Evolutionary conservation across 2,329 filamentous ascomycete species (phyloP).

Genomic region (Xylariaceae sp.): DNA sequence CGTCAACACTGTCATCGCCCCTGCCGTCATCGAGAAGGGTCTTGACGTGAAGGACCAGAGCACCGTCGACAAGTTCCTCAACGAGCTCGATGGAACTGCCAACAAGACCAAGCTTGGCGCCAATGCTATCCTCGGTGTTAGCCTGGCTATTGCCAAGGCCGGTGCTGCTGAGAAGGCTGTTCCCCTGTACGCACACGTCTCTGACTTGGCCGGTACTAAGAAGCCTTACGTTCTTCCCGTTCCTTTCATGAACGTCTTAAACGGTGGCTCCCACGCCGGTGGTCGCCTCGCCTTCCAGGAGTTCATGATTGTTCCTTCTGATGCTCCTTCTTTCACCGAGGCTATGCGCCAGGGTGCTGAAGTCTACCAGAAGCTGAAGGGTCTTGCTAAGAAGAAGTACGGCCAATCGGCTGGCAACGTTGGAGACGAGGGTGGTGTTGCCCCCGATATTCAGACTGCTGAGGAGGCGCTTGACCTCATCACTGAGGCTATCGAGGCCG

Average conservation of each 20-base stretch:
- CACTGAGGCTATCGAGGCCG: constrained; percentile 87
- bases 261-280: constrained; percentile 93
- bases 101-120: constrained; percentile 88
- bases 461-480: constrained; percentile 98
- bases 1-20: constrained; percentile 78
- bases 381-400: constrained; percentile 98
- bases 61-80: constrained; percentile 80
- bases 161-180: constrained; percentile 86
- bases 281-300: constrained; percentile 93
- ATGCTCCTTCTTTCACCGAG: constrained; percentile 89
- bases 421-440: constrained; percentile 98
- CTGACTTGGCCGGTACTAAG: constrained; percentile 84
- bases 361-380: constrained; percentile 98
- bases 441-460: constrained; percentile 95
- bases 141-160: constrained; percentile 81
- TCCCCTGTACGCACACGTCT: constrained; percentile 84
- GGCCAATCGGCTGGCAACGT: constrained; percentile 98
- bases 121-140: constrained; percentile 86
- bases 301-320: constrained; percentile 90
- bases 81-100: constrained; percentile 76
- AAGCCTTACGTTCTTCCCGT: constrained; percentile 88
- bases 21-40: constrained; percentile 77
- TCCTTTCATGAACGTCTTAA: constrained; percentile 92
- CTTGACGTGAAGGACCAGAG: constrained; percentile 85
- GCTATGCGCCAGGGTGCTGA: constrained; percentile 94